phyloP scores from a whole-genome alignment of 179 eudicot species.

The Silene coronaria region DNA sequence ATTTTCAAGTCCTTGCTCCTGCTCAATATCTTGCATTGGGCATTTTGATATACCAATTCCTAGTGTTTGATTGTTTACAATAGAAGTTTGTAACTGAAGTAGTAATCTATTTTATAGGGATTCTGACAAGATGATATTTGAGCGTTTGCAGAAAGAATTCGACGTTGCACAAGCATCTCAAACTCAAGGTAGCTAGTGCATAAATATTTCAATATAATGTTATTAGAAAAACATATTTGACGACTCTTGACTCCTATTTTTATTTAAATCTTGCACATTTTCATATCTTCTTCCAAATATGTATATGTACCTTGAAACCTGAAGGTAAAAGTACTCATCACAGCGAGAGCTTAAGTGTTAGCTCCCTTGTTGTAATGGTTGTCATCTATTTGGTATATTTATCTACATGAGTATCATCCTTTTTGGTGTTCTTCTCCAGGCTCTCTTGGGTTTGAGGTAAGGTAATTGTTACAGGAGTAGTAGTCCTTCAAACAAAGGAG shows the following conservation, averaged over 20 bases:
- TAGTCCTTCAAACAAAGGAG: too few species aligned
- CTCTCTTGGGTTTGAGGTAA: too few species aligned
- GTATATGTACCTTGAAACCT: not conserved
- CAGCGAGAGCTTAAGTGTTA: too few species aligned
- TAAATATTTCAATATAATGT: not conserved
- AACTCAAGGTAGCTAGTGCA: constrained; percentile 60
- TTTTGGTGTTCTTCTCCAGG: too few species aligned
- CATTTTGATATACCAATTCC: not conserved
- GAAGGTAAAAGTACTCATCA: not conserved
- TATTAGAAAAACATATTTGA: not conserved
- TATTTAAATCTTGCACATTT: too few species aligned
- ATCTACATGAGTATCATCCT: too few species aligned
- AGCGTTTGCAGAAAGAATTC: constrained; percentile 92
- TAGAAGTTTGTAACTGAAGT: constrained; percentile 9
- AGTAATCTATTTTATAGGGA: constrained; percentile 46
- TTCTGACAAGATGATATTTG: constrained; percentile 84
- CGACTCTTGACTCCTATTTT: not conserved
- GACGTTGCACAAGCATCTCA: constrained; percentile 80
- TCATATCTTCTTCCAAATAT: not conserved
- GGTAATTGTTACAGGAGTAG: too few species aligned
- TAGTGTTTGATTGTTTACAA: not conserved
- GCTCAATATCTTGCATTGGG: not conserved
- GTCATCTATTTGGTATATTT: too few species aligned
- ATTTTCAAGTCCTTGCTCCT: not conserved
- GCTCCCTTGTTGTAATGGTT: too few species aligned